phyloP scores from a whole-genome alignment of 2,329 filamentous ascomycete genomes.

The Hypomyces perniciosus region DNA sequence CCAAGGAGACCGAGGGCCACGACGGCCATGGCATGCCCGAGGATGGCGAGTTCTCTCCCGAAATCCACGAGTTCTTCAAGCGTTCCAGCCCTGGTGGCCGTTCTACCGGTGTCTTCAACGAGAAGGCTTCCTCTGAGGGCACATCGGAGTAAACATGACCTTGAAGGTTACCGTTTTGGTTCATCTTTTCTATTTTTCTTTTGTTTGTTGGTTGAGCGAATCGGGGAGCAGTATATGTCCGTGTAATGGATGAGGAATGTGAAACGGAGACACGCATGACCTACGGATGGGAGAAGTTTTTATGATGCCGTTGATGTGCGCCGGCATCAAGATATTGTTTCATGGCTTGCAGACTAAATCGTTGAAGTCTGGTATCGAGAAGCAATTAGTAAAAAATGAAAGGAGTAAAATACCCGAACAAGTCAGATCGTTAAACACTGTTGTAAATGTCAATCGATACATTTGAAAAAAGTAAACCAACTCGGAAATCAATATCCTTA shows the following conservation, averaged over 20 bases:
- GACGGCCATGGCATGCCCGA: slow-evolving; percentile 33
- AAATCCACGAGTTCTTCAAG: slow-evolving; percentile 51
- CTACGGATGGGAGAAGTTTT: no score
- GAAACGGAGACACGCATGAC: no score
- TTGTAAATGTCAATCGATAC: no score
- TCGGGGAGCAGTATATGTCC: no score
- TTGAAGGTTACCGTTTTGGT: neutral
- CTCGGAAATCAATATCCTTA: no score
- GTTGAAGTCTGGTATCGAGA: neutral
- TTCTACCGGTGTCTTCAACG: slow-evolving; percentile 20
- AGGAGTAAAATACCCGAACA: neutral
- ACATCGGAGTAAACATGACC: slow-evolving; percentile 11
- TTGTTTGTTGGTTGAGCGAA: neutral
- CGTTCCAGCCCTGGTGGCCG: slow-evolving; percentile 27
- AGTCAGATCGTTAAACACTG: neutral
- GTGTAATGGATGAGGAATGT: no score
- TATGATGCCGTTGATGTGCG: no score
- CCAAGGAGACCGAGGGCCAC: slow-evolving; percentile 41
- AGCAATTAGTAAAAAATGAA: neutral
- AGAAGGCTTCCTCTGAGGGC: slow-evolving; percentile 21
- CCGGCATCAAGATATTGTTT: no score
- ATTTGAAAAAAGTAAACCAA: no score
- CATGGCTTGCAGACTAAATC: neutral
- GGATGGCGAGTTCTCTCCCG: slow-evolving; percentile 45
- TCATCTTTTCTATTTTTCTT: neutral